Base-by-base conservation (phyloP, 1,139 yeast species). In the Yamadazyma buinensis region DNA sequence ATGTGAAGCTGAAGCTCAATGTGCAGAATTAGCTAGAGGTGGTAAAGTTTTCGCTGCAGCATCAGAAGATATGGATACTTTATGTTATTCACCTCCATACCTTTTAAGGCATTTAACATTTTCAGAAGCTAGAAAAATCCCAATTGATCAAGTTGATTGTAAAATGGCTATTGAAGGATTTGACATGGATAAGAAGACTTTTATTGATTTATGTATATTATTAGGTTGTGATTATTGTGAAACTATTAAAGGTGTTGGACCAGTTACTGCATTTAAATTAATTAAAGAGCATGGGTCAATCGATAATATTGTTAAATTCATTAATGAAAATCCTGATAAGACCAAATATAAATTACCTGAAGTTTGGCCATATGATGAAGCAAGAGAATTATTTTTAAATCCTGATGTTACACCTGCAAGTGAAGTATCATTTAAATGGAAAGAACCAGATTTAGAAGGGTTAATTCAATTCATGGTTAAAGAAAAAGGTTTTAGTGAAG, bases 181-280 rank as follows among this genome's bases (percentile, higher is more conserved):
- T 41, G 92, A 73, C 19, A 67, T 92, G 71, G 76, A 78, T 32
- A 68, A 75, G 36, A 75, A 73, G 19, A 84, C 88, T 38, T 92
- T 92, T 57, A 76, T 94, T 35, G 99, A 92, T 55, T 62, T 92
- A 50, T 90, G 98, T 64, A 92, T 94, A 32, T 67, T 92, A 49
- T 66, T 94, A 29, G 99, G 99, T 1, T 92, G 98, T 61, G 99
- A 92, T 63, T 92, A 92, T 58, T 87, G 96, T 63, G 97, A 92
- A 46, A 85, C 96, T 2, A 90, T 94, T 39, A 77, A 78, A 45
- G 98, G 98, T 11, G 82, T 94, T 36, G 99, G 99, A 4, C 97
- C 97, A 0, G 92, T 84, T 2, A 90, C 96, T 1, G 98, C 97
- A 0, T 71, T 75, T 44, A 90, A 92, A 51, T 70, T 92, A 42